Percentiles rank a stretch among this genome's conserved stretches.
phyloP scores from a whole-genome alignment of 2,329 filamentous ascomycete species.

The Monosporascus sp. region DNA sequence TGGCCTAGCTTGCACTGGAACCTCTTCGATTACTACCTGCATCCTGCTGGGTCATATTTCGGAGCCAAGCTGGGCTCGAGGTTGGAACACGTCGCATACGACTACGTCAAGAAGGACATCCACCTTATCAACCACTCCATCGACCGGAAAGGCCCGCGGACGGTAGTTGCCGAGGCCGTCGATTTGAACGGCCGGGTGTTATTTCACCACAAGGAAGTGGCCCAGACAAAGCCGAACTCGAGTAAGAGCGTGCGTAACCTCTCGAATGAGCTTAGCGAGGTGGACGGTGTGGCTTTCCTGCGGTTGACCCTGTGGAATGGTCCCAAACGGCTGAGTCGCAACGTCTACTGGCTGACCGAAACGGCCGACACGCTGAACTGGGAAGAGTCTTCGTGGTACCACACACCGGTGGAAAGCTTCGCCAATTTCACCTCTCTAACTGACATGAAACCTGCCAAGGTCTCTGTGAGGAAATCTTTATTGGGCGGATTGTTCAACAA shows the following conservation, averaged over 20 bases:
- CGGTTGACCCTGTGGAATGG: conserved; percentile 40
- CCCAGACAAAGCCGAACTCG: conserved; percentile 40
- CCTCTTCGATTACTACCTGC: conserved; percentile 59
- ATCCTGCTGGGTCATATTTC: conserved; percentile 53
- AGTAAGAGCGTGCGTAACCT: conserved; percentile 33
- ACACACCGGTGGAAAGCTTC: conserved; percentile 51
- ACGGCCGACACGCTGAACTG: conserved; percentile 48
- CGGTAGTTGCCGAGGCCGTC: conserved; percentile 45
- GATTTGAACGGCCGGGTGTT: conserved; percentile 41
- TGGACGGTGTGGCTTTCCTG: conserved; percentile 44
- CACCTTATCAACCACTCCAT: conserved; percentile 53
- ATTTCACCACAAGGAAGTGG: conserved; percentile 23
- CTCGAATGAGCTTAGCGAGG: conserved; percentile 22
- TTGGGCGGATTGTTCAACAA: neutral
- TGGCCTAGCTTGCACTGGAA: conserved; percentile 65
- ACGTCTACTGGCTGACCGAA: conserved; percentile 55
- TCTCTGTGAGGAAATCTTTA: conserved; percentile 26
- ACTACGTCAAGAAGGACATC: conserved; percentile 42
- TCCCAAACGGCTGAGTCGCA: conserved; percentile 41
- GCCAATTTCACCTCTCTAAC: conserved; percentile 43
- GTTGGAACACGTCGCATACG: conserved; percentile 50
- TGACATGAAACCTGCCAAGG: conserved; percentile 30
- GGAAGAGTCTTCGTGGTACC: conserved; percentile 53
- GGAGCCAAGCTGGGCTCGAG: conserved; percentile 49
- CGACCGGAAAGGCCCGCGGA: conserved; percentile 32